Conservation (phyloP, 148 eudicot species). For the Rhododendron mucronatum region DNA sequence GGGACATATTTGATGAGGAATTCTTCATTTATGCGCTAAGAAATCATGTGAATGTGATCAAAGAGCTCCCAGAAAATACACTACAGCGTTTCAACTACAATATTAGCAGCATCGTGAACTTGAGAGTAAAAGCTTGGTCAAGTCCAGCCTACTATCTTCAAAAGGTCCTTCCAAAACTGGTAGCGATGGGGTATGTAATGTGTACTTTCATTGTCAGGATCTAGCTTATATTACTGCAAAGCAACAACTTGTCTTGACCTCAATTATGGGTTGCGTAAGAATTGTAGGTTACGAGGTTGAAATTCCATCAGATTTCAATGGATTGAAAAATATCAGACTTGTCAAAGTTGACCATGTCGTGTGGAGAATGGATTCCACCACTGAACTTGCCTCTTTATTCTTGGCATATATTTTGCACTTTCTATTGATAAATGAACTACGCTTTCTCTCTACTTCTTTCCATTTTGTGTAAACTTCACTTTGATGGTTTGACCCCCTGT, state of each 20-base stretch:
- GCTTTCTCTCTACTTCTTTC: neutral
- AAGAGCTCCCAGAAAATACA: conserved; percentile 76
- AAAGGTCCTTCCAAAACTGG: conserved; percentile 82
- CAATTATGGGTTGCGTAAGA: neutral
- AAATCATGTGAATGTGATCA: conserved; percentile 75
- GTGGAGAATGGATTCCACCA: neutral
- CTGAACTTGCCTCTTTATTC: neutral
- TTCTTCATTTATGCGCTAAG: conserved; percentile 86
- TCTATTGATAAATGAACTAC: neutral
- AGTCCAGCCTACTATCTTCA: conserved; percentile 77
- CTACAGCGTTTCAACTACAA: conserved; percentile 76
- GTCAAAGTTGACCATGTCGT: neutral
- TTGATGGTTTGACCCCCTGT: neutral
- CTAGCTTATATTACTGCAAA: neutral
- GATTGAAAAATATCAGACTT: neutral
- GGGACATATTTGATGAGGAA: conserved; percentile 92
- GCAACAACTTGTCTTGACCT: neutral
- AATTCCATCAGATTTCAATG: neutral
- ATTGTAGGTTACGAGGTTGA: neutral
- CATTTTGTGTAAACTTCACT: neutral
- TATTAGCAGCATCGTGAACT: conserved; percentile 84
- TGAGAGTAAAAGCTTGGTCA: conserved; percentile 97
- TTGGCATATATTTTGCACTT: neutral
- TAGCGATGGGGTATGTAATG: conserved; percentile 59
- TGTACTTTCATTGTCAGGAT: neutral